Conservation (phyloP, 116 monocot genomes). For the Cymodocea nodosa region DNA sequence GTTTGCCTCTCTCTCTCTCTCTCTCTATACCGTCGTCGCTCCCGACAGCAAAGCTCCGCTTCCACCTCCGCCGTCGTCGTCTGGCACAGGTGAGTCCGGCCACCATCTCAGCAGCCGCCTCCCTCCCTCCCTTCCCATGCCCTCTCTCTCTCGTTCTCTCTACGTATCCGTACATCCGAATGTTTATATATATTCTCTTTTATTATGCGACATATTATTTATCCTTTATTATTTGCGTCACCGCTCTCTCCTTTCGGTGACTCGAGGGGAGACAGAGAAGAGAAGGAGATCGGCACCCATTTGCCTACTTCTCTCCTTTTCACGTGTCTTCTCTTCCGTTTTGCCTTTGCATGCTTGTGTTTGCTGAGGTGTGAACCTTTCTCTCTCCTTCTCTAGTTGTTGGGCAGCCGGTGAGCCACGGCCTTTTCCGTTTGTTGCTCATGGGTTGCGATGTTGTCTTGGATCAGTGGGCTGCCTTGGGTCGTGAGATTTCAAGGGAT, state of each 20-base stretch:
- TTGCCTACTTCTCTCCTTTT: slow-evolving; percentile 2
- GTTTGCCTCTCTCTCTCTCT: background rate
- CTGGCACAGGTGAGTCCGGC: background rate
- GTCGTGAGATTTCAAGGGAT: too few relatives aligned
- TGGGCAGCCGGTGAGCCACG: background rate
- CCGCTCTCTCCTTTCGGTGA: background rate
- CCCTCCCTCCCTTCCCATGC: background rate
- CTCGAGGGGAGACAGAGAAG: background rate
- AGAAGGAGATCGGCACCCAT: slow-evolving; percentile 3
- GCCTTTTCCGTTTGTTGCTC: too few relatives aligned
- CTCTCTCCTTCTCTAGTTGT: background rate
- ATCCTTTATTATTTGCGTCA: too few relatives aligned
- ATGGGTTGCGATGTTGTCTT: too few relatives aligned
- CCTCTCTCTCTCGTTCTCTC: background rate
- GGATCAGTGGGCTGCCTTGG: too few relatives aligned
- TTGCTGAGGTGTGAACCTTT: background rate
- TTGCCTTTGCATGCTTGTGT: slow-evolving; percentile 8
- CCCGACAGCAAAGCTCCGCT: background rate
- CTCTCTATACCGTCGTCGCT: background rate
- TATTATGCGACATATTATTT: background rate
- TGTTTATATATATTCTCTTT: background rate
- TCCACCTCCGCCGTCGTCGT: background rate
- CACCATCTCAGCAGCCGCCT: background rate
- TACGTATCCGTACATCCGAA: background rate
- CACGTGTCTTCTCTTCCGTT: slow-evolving; percentile 7